Conservation (phyloP, 192 early-diverging fungal species). For the Allomyces macrogynus region DNA sequence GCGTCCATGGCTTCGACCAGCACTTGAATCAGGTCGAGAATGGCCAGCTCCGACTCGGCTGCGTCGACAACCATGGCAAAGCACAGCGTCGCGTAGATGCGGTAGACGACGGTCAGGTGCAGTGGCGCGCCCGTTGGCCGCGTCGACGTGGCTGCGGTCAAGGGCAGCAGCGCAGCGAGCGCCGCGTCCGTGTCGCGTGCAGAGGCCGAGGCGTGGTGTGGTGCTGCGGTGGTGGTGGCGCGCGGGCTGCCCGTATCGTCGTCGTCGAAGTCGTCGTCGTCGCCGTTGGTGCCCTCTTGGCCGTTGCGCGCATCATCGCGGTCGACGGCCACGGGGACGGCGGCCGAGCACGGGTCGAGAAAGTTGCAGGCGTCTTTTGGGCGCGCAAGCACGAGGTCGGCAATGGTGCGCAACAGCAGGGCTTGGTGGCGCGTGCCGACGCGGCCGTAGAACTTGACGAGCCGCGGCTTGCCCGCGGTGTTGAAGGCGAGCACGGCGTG, state of each 20-base stretch:
- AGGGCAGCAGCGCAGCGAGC: no score
- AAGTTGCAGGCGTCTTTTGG: not conserved
- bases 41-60: slow-evolving; percentile 89
- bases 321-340: not conserved
- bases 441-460: slow-evolving; percentile 86
- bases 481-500: slow-evolving; percentile 98
- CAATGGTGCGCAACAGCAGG: not conserved
- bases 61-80: slow-evolving; percentile 96
- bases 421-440: slow-evolving; percentile 28
- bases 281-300: slow-evolving; percentile 40
- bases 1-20: slow-evolving; percentile 90
- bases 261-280: slow-evolving; percentile 68
- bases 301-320: not conserved
- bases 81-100: slow-evolving; percentile 92
- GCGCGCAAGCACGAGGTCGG: not conserved
- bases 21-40: slow-evolving; percentile 87
- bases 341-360: not conserved
- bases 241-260: slow-evolving; percentile 66
- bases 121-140: no score
- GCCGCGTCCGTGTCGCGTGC: slow-evolving; percentile 27
- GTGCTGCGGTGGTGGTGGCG: slow-evolving; percentile 86
- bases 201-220: slow-evolving; percentile 55
- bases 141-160: no score
- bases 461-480: slow-evolving; percentile 83
- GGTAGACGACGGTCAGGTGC: slow-evolving; percentile 50